phyloP scores from a whole-genome alignment of 2,329 filamentous ascomycete species.

The Ciborinia camelliae region DNA sequence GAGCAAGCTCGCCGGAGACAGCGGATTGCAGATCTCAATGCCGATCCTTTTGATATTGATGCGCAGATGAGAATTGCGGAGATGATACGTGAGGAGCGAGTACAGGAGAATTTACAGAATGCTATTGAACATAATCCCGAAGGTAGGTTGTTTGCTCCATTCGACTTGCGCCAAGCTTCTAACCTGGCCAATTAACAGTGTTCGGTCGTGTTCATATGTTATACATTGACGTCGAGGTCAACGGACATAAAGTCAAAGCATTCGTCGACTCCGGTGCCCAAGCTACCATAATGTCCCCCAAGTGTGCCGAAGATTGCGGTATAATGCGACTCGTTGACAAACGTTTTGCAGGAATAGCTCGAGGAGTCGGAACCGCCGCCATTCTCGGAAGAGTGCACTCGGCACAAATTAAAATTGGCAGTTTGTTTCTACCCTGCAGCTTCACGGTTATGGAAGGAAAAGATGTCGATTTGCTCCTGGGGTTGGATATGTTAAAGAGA shows the following conservation, averaged over 20 bases:
- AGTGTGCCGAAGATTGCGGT: conserved; percentile 84
- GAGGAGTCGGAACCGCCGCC: conserved; percentile 88
- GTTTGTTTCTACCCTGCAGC: conserved; percentile 81
- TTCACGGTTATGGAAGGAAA: conserved; percentile 99
- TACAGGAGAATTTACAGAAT: conserved; percentile 93
- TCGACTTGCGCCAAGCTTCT: neutral
- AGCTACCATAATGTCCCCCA: conserved; percentile 97
- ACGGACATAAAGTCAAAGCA: conserved; percentile 86
- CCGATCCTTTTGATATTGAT: conserved; percentile 91
- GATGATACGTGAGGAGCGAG: conserved; percentile 90
- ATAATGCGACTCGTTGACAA: conserved; percentile 96
- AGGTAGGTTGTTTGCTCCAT: conserved; percentile 54
- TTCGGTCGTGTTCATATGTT: conserved; percentile 95
- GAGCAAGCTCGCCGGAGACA: conserved; percentile 74
- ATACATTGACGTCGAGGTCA: conserved; percentile 94
- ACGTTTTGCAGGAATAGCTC: conserved; percentile 86
- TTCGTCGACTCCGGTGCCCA: conserved; percentile 97
- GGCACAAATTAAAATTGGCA: conserved; percentile 90
- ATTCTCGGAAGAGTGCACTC: conserved; percentile 95
- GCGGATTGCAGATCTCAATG: conserved; percentile 80
- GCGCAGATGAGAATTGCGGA: conserved; percentile 92
- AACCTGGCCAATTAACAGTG: conserved; percentile 50
- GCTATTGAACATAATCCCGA: conserved; percentile 97
- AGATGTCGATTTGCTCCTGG: conserved; percentile 86
- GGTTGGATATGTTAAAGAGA: conserved; percentile 93